These are phyloP conservation scores for Pleurotus tuber-regium DNA, from an alignment of 768 basidiomycete species.

Conservation along the genomic window DNA sequence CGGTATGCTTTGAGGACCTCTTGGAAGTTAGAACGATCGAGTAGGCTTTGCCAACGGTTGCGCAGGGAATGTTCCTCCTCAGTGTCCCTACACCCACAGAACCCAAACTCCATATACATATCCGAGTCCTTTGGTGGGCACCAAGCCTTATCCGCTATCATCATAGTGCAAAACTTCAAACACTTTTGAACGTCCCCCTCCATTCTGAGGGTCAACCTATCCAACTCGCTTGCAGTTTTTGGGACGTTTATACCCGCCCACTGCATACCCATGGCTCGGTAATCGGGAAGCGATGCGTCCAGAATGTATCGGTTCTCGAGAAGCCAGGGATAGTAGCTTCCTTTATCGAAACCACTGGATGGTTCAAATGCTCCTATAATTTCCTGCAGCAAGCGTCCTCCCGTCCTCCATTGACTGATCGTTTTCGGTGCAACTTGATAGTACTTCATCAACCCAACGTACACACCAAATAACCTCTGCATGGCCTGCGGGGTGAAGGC, in stretches of 20 bases:
- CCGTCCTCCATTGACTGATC: no score
- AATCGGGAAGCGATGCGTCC: background rate
- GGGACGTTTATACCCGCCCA: no score
- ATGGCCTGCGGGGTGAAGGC: conserved; percentile 16
- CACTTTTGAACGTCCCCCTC: conserved; percentile 11
- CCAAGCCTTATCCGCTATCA: background rate
- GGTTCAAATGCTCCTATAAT: conserved; percentile 21
- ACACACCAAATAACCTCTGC: conserved; percentile 26
- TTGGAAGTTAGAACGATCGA: background rate
- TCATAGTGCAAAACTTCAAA: background rate
- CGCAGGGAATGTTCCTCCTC: background rate
- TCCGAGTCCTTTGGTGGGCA: background rate
- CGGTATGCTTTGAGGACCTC: background rate
- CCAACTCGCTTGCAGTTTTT: conserved; percentile 20
- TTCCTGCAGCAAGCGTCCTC: no score
- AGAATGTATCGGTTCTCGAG: conserved; percentile 30
- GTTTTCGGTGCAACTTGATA: no score
- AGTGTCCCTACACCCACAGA: background rate
- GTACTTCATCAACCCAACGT: conserved; percentile 27
- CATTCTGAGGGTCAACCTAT: conserved; percentile 31
- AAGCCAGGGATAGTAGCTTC: conserved; percentile 34
- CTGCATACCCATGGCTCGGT: background rate
- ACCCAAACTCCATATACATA: background rate
- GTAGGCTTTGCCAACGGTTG: background rate
- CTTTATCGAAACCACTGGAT: conserved; percentile 19